A percentile compares a stretch with the other conserved stretches of the same genome.
These are phyloP conservation scores for Ustilago tritici DNA, from an alignment of 1,284 basidiomycete genomes.

Conservation along the genomic window DNA sequence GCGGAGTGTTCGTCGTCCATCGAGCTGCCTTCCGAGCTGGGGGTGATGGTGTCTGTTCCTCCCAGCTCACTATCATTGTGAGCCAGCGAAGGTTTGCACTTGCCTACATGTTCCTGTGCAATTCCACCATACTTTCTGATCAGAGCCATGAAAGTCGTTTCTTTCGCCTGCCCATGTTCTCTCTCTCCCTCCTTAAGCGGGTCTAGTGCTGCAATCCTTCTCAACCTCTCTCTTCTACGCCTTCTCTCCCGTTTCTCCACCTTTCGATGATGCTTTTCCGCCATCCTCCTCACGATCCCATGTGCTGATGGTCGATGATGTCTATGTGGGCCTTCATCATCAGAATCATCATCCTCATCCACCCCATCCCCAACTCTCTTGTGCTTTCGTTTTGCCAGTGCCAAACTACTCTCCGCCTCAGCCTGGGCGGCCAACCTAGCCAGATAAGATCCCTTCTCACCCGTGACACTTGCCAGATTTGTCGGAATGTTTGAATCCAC, in stretches of 20 bases:
- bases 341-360: slow-evolving; percentile 25
- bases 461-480: slow-evolving; percentile 25
- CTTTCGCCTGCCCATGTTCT: slow-evolving; percentile 32
- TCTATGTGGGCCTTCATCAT: slow-evolving; percentile 3
- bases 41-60: background rate
- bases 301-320: slow-evolving; percentile 5
- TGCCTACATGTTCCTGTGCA: slow-evolving; percentile 19
- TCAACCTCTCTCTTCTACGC: slow-evolving; percentile 28
- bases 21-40: slow-evolving; percentile 4
- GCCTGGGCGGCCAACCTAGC: slow-evolving; percentile 32
- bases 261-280: slow-evolving; percentile 32
- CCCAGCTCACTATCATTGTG: background rate
- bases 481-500: background rate
- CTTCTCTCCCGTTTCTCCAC: slow-evolving; percentile 27
- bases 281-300: slow-evolving; percentile 33
- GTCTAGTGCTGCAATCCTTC: slow-evolving; percentile 43
- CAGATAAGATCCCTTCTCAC: slow-evolving; percentile 35
- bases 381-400: background rate
- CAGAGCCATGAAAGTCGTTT: slow-evolving; percentile 46
- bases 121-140: slow-evolving; percentile 40
- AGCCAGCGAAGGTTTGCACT: background rate
- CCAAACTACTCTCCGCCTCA: slow-evolving; percentile 10
- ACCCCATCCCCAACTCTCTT: background rate
- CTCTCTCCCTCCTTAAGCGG: slow-evolving; percentile 36
- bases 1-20: slow-evolving; percentile 41